Percentiles rank a stretch among this genome's conserved stretches.
Conservation (phyloP, 805 yeast genomes). For the Lipomyces orientalis region DNA sequence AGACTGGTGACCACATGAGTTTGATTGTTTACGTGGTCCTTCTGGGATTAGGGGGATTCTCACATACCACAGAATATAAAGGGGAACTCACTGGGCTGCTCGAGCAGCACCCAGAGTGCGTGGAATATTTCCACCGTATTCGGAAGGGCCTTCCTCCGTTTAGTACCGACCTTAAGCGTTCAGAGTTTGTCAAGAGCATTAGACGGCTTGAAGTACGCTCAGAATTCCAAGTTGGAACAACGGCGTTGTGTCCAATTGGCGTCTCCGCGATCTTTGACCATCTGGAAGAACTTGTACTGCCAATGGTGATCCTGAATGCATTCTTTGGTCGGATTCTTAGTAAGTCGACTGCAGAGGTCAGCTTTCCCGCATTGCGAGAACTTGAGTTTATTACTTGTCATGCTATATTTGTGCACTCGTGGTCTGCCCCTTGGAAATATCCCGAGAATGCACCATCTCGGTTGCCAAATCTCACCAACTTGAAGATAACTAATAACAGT, state of each 20-base stretch:
- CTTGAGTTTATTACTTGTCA: neutral
- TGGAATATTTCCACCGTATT: neutral
- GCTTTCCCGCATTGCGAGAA: neutral
- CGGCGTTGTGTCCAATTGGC: neutral
- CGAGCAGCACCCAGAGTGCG: neutral
- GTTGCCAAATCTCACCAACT: neutral
- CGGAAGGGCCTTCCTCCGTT: neutral
- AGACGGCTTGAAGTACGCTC: neutral
- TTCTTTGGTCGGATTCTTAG: neutral
- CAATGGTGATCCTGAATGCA: neutral
- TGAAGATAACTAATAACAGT: conserved; percentile 1
- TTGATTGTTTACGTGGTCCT: neutral
- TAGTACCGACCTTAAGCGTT: neutral
- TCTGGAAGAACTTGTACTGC: neutral
- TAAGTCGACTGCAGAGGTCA: neutral
- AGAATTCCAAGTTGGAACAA: neutral
- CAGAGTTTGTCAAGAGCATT: neutral
- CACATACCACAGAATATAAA: neutral
- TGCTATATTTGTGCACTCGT: neutral
- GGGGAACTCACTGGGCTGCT: neutral
- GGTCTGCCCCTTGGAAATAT: neutral
- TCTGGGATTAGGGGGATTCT: neutral
- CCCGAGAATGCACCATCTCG: neutral
- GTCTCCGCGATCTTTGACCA: neutral
- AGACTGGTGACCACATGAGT: neutral